Percentiles rank a stretch among this genome's conserved stretches.
Conservation (phyloP, 805 yeast genomes). For the Metschnikowia proteae region DNA sequence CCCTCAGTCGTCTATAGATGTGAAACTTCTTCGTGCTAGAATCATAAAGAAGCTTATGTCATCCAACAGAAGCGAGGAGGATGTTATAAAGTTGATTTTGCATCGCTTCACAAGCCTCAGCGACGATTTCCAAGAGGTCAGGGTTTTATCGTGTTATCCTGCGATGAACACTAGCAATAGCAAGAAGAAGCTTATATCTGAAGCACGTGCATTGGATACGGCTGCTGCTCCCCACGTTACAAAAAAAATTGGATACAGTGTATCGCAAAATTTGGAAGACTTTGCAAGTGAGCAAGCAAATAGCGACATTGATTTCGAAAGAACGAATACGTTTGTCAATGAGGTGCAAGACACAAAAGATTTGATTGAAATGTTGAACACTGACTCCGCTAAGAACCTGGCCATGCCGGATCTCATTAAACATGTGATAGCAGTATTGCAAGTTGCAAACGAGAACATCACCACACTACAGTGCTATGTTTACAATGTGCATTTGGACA, state of each 20-base stretch:
- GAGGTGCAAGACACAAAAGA: slow-evolving; percentile 9
- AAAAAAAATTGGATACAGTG: slow-evolving; percentile 1
- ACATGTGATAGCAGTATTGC: slow-evolving; percentile 4
- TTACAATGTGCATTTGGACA: slow-evolving; percentile 15
- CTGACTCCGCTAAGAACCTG: not conserved
- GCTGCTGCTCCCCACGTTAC: not conserved
- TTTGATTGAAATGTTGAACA: not conserved
- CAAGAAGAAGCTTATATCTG: not conserved
- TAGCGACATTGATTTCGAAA: slow-evolving; percentile 11
- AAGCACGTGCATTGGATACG: not conserved
- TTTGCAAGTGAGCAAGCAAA: slow-evolving; percentile 5
- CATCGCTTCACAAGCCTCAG: slow-evolving; percentile 5
- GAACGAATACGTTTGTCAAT: slow-evolving; percentile 12
- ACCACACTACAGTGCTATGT: not conserved
- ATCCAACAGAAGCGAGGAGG: not conserved
- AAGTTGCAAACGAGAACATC: not conserved
- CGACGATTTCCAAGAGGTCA: slow-evolving; percentile 8
- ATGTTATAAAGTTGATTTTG: not conserved
- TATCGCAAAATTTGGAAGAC: slow-evolving; percentile 5
- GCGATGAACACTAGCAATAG: slow-evolving; percentile 3
- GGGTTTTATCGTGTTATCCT: slow-evolving; percentile 6
- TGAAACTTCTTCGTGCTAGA: not conserved
- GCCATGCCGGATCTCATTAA: not conserved
- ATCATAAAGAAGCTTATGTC: not conserved
- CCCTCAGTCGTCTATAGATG: not conserved